Conservation (phyloP, 1,284 basidiomycete species). For the Uromyces viciae-fabae region DNA sequence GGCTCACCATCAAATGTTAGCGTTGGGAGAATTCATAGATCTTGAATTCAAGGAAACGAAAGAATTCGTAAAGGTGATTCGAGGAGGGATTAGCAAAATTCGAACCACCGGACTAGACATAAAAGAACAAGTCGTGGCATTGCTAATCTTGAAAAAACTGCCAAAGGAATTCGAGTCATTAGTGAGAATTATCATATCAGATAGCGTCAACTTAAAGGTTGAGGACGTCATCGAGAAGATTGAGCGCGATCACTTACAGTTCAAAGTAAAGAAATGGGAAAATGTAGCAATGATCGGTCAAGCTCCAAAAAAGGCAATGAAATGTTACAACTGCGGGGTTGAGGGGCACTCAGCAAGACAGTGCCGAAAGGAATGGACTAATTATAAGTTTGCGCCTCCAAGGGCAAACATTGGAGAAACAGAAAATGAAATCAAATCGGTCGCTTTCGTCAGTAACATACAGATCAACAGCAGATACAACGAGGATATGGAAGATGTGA, state of each 20-base stretch:
- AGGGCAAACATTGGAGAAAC: background rate
- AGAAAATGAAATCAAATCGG: background rate
- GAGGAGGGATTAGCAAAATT: background rate
- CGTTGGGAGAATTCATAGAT: background rate
- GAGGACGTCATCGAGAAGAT: background rate
- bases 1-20: background rate
- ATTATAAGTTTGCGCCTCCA: background rate
- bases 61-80: background rate
- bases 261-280: background rate
- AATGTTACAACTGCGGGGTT: slow-evolving; percentile 13
- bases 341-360: background rate
- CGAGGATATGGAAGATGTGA: background rate
- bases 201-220: background rate
- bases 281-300: slow-evolving; percentile 5
- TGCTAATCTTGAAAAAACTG: background rate
- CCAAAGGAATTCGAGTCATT: background rate
- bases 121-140: background rate
- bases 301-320: background rate
- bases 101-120: background rate
- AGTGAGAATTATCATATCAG: background rate
- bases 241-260: background rate
- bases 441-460: background rate
- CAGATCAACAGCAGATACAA: no score
- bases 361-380: background rate
- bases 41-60: background rate